phyloP scores from a whole-genome alignment of 257 asterid species.

The Voacanga thouarsii region DNA sequence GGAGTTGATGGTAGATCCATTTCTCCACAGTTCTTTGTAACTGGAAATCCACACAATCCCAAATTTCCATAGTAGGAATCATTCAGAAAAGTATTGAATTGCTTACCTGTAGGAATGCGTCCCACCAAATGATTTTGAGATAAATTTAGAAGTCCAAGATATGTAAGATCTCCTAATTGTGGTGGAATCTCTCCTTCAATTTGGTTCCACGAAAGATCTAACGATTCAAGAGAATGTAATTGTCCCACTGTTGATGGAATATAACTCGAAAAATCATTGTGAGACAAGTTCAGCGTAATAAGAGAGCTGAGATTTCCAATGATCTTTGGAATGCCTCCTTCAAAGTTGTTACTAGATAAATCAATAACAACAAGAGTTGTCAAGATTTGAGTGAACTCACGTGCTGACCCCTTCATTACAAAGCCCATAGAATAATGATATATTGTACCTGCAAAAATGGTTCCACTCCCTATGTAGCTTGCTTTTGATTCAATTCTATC shows the following conservation, averaged over 20 bases:
- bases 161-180: background rate
- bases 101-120: background rate
- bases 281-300: background rate
- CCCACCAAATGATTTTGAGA: conserved; percentile 1
- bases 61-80: conserved; percentile 1
- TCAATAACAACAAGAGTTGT: background rate
- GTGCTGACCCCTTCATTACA: background rate
- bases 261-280: background rate
- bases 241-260: conserved; percentile 10
- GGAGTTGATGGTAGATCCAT: background rate
- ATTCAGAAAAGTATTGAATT: conserved; percentile 5
- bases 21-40: background rate
- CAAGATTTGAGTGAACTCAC: too few species aligned
- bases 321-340: background rate
- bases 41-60: conserved; percentile 15
- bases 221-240: too few species aligned
- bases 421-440: background rate
- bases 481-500: background rate
- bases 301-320: background rate
- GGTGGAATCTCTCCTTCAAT: conserved; percentile 1
- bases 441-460: too few species aligned
- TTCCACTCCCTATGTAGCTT: background rate
- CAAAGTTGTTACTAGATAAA: background rate
- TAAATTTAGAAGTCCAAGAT: background rate
- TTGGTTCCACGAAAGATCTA: conserved; percentile 3